Evolutionary conservation across 2,329 filamentous ascomycete species (phyloP), one percentile per base, ranked within the genome.

Genomic region (Scedosporium minutisporum): DNA sequence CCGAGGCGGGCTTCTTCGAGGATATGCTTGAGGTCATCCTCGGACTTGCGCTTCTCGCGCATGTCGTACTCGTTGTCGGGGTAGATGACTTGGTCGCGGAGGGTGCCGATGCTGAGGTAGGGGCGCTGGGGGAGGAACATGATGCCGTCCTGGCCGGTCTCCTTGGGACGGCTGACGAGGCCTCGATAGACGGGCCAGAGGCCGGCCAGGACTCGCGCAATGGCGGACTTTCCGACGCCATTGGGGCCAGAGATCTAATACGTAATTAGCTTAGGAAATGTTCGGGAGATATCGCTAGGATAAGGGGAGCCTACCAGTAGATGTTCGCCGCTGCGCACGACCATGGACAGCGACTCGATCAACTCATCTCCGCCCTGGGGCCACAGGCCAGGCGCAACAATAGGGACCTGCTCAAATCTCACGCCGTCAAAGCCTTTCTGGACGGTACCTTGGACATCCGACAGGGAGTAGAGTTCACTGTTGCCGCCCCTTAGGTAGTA

Each of bases 81-180:
- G 69, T 99, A 99, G 71, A 97, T 97, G 69, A 99, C 91, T 76
- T 99, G 96, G 70, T 99, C 96, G 27, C 95, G 88, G 9, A 97
- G 80, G 1, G 95, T 97, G 42, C 95, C 95, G 23, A 93, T 89
- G 72, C 88, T 93, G 41, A 97, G 84, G 70, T 97, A 97, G 0
- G 93, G 92, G 16, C 93, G 84, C 73, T 99, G 95, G 0, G 95
- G 95, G 10, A 99, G 82, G 76, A 99, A 97, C 93, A 99, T 97
- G 77, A 99, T 96, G 64, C 95, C 95, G 67, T 97, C 93, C 65
- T 88, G 82, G 46, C 92, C 92, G 51, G 85, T 84, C 46, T 79
- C 82, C 70, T 95, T 91, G 2, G 95, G 93, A 1, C 93, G 86
- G 64, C 90, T 96, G 18, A 97, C 91, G 2, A 99, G 81, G 2